Base-by-base conservation (phyloP, 2,329 filamentous ascomycete species). In the Aspergillus glaucus region DNA sequence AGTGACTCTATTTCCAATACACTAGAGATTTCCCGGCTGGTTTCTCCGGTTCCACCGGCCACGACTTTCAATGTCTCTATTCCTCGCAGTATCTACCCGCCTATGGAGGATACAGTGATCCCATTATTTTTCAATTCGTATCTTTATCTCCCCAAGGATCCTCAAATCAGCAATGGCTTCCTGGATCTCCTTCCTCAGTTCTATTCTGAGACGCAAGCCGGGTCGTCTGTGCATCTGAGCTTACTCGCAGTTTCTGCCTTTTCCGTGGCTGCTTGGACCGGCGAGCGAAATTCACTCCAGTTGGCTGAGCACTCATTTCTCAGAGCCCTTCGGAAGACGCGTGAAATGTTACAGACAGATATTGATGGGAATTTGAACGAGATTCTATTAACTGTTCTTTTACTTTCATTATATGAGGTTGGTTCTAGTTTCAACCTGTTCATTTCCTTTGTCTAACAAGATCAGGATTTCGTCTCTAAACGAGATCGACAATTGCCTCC, bases 111-210 rank as follows among this genome's bases (percentile, higher is more conserved):
- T 26, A 62, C 54, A 1, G 58, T 65, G 8, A 51, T 59, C 8
- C 52, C 62, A 0, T 43, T 64, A 4, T 64, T 62, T 30, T 64
- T 65, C 44, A 63, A 62, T 45, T 64, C 61, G 4, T 64, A 58
- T 45, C 40, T 65, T 4, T 62, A 61, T 42, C 47, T 58, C 2
- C 61, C 58, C 1, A 56, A 56, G 30, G 62, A 62, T 32, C 59
- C 57, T 7, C 48, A 61, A 2, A 54, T 62, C 3, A 46, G 54
- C 8, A 50, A 53, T 28, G 61, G 62, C 1, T 62, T 63, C 36
- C 59, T 65, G 60, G 62, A 63, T 6, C 49, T 62, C 14, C 44
- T 65, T 15, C 62, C 62, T 0, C 42, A 46, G 15, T 51, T 51
- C 10, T 64, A 57, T 40, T 55, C 52, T 5, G 55, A 56, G 15